A percentile compares a stretch with the other conserved stretches of the same genome.
Conservation (phyloP, 805 yeast species). For the Ogataea ramenticola region DNA sequence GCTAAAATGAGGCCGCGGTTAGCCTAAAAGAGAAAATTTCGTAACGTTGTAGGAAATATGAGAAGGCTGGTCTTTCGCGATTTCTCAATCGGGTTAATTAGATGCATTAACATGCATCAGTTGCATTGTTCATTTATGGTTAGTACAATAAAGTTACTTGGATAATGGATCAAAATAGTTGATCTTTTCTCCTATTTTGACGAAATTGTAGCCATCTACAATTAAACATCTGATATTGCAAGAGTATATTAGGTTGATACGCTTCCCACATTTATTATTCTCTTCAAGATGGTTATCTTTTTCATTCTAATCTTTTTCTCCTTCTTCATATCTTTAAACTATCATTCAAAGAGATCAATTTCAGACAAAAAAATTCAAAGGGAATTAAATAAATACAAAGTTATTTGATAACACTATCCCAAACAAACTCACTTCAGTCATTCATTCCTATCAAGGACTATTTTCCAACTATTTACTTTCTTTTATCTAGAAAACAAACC, state of each 20-base stretch:
- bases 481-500: slow-evolving; percentile 3
- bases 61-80: neutral
- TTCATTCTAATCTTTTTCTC: neutral
- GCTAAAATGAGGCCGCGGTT: neutral
- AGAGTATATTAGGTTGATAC: neutral
- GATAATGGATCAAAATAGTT: no score
- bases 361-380: neutral
- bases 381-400: neutral
- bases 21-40: neutral
- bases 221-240: neutral
- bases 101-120: neutral
- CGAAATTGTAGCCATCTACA: neutral
- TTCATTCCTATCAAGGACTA: neutral
- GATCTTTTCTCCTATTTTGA: neutral
- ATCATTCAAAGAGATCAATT: neutral
- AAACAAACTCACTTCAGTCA: slow-evolving; percentile 1
- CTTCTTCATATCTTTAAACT: neutral
- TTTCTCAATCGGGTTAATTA: neutral
- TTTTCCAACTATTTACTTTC: slow-evolving; percentile 5
- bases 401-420: neutral
- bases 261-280: neutral
- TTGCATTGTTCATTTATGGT: neutral
- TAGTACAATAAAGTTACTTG: no score
- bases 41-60: neutral
- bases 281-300: neutral